These are phyloP conservation scores for Casaregolazyma suthepensis DNA, from an alignment of 1,139 yeast species.

Conservation along the genomic window DNA sequence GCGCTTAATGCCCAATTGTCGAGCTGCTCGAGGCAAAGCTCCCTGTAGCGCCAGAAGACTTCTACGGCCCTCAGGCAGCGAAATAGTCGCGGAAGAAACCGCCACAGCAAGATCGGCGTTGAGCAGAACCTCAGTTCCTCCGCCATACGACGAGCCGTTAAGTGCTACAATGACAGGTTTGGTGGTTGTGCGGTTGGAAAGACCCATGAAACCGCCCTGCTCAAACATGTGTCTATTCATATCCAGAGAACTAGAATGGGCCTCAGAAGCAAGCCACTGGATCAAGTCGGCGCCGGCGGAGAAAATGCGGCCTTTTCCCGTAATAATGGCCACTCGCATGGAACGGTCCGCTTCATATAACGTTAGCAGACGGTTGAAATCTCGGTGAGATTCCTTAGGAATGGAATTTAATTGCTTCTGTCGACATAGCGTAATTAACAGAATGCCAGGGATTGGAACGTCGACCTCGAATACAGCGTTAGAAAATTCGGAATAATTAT, in stretches of 20 bases:
- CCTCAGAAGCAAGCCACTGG: conserved; percentile 19
- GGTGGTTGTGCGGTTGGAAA: conserved; percentile 25
- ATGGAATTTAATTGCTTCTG: conserved; percentile 23
- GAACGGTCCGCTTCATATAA: conserved; percentile 27
- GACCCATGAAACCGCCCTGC: conserved; percentile 28
- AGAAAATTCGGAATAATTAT: conserved; percentile 1
- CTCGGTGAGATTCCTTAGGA: conserved; percentile 18
- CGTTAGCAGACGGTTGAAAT: conserved; percentile 22
- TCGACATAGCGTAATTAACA: conserved; percentile 24
- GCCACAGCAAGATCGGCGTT: conserved; percentile 33
- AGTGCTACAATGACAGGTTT: conserved; percentile 32
- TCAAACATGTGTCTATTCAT: conserved; percentile 1
- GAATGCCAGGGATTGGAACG: conserved; percentile 17
- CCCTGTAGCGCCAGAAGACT: conserved; percentile 32
- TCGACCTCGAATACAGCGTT: conserved; percentile 18
- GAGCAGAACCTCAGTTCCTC: conserved; percentile 31
- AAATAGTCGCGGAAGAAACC: conserved; percentile 22
- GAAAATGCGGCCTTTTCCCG: conserved; percentile 29
- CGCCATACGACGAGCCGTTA: conserved; percentile 30
- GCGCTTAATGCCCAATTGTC: conserved; percentile 26
- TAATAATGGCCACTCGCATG: conserved; percentile 27
- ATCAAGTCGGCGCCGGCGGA: conserved; percentile 32
- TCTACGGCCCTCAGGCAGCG: conserved; percentile 30
- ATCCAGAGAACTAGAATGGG: conserved; percentile 1
- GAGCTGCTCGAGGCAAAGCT: conserved; percentile 30